Conservation (phyloP, 495 filamentous ascomycete genomes). For the Penicillium goetzii region DNA sequence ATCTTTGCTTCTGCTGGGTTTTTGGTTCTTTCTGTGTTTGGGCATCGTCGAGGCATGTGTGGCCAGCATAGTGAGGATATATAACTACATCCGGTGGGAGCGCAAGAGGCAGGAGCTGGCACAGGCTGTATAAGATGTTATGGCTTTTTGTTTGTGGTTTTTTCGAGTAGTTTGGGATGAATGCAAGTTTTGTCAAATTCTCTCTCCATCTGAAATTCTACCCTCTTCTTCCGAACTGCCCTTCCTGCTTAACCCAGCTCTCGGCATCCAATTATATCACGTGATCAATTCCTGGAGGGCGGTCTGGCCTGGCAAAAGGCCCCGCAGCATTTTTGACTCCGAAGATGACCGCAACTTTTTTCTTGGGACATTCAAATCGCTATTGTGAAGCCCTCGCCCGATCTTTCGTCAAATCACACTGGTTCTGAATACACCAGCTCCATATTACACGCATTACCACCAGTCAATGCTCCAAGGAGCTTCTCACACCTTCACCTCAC, state of each 20-base stretch:
- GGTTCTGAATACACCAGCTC: neutral
- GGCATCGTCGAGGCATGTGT: constrained; percentile 2
- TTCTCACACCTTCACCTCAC: constrained; percentile 10
- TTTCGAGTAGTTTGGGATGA: constrained; percentile 26
- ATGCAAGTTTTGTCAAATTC: constrained; percentile 19
- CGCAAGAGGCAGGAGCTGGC: constrained; percentile 6
- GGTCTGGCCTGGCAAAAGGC: constrained; percentile 21
- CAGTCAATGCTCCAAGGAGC: constrained; percentile 13
- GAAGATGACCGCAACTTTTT: constrained; percentile 31
- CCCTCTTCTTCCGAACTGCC: neutral
- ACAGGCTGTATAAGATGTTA: constrained; percentile 24
- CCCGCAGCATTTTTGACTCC: constrained; percentile 34
- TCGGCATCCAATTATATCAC: neutral
- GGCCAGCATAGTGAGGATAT: constrained; percentile 11
- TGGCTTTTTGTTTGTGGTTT: constrained; percentile 23
- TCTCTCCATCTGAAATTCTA: neutral
- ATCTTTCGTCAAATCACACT: neutral
- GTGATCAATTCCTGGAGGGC: constrained; percentile 8
- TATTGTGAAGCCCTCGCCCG: neutral
- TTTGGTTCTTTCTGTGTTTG: constrained; percentile 13
- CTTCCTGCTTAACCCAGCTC: neutral
- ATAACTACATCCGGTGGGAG: constrained; percentile 27
- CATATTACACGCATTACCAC: neutral
- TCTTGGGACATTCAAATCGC: neutral
- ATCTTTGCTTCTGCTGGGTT: constrained; percentile 19